Conservation (phyloP, 805 yeast genomes). For the Monosporozyma siamensis region DNA sequence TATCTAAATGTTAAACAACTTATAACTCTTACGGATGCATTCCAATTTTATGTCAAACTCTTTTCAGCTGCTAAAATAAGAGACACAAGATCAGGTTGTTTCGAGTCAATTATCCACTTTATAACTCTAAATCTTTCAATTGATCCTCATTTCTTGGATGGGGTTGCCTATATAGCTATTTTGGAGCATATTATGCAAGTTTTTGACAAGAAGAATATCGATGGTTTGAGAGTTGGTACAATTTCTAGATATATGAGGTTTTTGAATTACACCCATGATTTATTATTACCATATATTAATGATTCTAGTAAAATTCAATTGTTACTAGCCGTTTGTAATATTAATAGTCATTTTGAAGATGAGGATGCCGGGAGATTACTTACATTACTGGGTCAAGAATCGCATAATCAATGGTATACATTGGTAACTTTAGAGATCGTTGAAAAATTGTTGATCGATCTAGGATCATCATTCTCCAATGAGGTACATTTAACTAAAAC, state of each 20-base stretch:
- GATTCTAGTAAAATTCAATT: constrained; percentile 30
- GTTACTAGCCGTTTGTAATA: constrained; percentile 16
- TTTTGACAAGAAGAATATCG: constrained; percentile 19
- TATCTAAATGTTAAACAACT: constrained; percentile 15
- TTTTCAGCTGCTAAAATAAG: constrained; percentile 15
- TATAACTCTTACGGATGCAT: constrained; percentile 14
- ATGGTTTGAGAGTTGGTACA: constrained; percentile 12
- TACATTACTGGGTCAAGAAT: not conserved
- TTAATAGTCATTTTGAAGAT: not conserved
- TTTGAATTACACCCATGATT: constrained; percentile 18
- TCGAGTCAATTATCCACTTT: constrained; percentile 33
- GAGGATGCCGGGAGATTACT: not conserved
- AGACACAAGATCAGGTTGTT: constrained; percentile 26
- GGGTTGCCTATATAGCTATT: constrained; percentile 21
- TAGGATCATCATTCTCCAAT: constrained; percentile 25
- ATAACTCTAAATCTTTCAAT: constrained; percentile 21
- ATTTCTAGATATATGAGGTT: constrained; percentile 18
- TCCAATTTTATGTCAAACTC: constrained; percentile 17
- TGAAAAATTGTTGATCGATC: constrained; percentile 11
- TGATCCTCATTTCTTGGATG: constrained; percentile 23
- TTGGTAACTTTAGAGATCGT: constrained; percentile 19
- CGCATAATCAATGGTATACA: constrained; percentile 16
- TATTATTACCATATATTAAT: constrained; percentile 21
- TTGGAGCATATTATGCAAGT: constrained; percentile 21
- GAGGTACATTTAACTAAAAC: constrained; percentile 23